These are phyloP conservation scores for Grosmannia huntii DNA, from an alignment of 2,329 filamentous ascomycete genomes.

Conservation along the genomic window DNA sequence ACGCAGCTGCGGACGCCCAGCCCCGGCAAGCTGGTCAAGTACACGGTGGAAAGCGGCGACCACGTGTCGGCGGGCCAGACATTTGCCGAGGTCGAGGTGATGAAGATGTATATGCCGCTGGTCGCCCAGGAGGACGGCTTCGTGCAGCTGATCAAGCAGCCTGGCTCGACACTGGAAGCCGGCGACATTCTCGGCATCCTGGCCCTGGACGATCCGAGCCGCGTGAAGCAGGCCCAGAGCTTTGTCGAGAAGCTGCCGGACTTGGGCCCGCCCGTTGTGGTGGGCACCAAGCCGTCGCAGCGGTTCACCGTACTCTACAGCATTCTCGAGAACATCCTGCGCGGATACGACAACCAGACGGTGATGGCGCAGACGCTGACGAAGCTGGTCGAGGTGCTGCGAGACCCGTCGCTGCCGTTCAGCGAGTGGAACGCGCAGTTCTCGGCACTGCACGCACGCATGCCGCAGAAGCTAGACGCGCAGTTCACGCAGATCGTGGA, in stretches of 20 bases:
- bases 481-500: slow-evolving; percentile 79
- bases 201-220: slow-evolving; percentile 84
- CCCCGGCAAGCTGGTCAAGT: slow-evolving; percentile 96
- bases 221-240: slow-evolving; percentile 90
- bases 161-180: slow-evolving; percentile 91
- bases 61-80: slow-evolving; percentile 87
- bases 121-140: slow-evolving; percentile 90
- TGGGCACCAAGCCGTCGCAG: slow-evolving; percentile 86
- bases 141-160: slow-evolving; percentile 98
- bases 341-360: slow-evolving; percentile 93
- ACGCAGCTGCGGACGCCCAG: slow-evolving; percentile 91
- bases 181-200: slow-evolving; percentile 98
- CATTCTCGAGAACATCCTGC: slow-evolving; percentile 76
- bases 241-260: slow-evolving; percentile 86
- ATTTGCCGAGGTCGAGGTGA: slow-evolving; percentile 96
- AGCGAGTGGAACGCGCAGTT: slow-evolving; percentile 95
- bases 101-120: slow-evolving; percentile 99
- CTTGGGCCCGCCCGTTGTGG: slow-evolving; percentile 72
- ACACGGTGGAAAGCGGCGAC: slow-evolving; percentile 86
- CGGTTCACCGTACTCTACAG: slow-evolving; percentile 64
- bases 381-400: slow-evolving; percentile 80
- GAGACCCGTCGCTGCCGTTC: slow-evolving; percentile 82
- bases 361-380: slow-evolving; percentile 83
- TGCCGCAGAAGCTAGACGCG: slow-evolving; percentile 84
- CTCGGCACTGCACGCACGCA: slow-evolving; percentile 90